Evolutionary conservation across 345 rosid species (phyloP).

Genomic region (Firmiana major): DNA sequence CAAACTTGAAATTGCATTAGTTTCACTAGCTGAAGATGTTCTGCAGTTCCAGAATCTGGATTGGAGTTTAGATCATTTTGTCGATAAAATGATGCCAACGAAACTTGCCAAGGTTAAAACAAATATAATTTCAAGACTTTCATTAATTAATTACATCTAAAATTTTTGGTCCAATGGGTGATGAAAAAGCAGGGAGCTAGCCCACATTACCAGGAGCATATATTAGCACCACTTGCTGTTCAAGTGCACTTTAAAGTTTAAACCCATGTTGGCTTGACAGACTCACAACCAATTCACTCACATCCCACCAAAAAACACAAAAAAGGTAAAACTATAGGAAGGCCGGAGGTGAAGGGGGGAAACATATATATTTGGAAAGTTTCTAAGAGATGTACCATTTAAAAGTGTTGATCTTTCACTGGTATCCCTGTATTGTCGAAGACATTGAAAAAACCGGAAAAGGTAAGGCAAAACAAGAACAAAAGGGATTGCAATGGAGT

Average conservation of each 20-base stretch:
- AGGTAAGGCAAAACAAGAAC: conserved; percentile 90
- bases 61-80: background rate
- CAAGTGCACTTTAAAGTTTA: background rate
- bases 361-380: background rate
- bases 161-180: background rate
- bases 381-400: conserved; percentile 50
- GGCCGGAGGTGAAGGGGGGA: background rate
- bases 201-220: background rate
- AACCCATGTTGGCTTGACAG: background rate
- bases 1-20: background rate
- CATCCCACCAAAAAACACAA: background rate
- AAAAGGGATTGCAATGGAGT: conserved; percentile 87
- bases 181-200: background rate
- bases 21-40: background rate
- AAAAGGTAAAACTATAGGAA: background rate
- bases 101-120: background rate
- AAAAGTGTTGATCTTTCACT: conserved; percentile 66
- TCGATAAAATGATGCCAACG: background rate
- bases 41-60: background rate
- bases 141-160: background rate
- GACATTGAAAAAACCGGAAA: conserved; percentile 87
- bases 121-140: background rate
- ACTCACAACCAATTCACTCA: background rate
- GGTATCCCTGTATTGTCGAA: conserved; percentile 88
- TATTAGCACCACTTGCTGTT: background rate